Evolutionary conservation across 140 eudicot species (phyloP), one percentile per base, ranked within the genome.

Genomic region (Flaveria floridana): DNA sequence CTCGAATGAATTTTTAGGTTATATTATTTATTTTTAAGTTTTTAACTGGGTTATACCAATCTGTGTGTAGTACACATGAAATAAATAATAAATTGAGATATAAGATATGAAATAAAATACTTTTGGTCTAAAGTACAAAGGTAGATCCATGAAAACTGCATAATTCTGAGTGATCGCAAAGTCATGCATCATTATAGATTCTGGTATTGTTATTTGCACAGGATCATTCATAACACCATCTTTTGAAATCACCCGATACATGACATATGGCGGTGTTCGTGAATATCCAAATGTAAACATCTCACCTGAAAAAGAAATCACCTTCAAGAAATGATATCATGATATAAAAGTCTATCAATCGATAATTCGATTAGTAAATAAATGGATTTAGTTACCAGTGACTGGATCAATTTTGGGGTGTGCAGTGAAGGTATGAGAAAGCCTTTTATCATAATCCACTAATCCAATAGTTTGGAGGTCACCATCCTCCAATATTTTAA

Each of bases 321-420:
- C 42, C 59, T 28, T 66, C 20, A 48, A 65, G 11, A 78, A 77
- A 44, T 13, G 70, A 77, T 56, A n/a, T 20, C 50, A 44, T 44
- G 10, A 14, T 44, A 44, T 44, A 14, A 44, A 44, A 44, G 0
- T 44, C 25, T 5, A 47, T 52, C 25, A n/a, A 34, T 20, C 2
- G 3, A 58, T 12, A 15, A 56, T n/a, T 19, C 3, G 7, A 11
- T 30, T 25, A 37, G 11, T 42, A 34, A 69, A 21, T 37, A 72
- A 68, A 46, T 23, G 69, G 55, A 64, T 83, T 81, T 14, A n/a
- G 20, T 52, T 77, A 93, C 98, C 98, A 14, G 98, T 90, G 72
- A 85, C 15, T 19, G 98, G 98, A 74, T 93, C 98, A 72, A 93
- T 89, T 77, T 90, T 93, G n/a, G 98, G 98, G 83, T 93, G 98